Evolutionary conservation across 2,329 filamentous ascomycete species (phyloP).

Genomic region (Aschersonia sp.): DNA sequence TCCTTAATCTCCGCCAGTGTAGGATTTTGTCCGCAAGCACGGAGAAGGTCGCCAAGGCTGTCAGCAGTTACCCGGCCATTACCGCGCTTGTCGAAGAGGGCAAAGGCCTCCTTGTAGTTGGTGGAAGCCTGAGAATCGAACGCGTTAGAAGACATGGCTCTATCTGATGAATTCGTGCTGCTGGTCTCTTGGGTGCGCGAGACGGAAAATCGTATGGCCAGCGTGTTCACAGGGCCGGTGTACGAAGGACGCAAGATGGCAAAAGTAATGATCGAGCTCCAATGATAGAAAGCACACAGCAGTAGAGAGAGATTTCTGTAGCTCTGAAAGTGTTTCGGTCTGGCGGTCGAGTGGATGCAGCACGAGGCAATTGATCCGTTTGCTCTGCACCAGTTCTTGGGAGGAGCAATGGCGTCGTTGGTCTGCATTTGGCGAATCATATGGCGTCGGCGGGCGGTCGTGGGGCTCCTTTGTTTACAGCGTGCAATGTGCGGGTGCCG

Average conservation of each 20-base stretch:
- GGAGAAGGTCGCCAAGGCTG: constrained; percentile 80
- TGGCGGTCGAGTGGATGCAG: no score
- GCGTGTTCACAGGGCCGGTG: no score
- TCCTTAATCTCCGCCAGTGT: constrained; percentile 87
- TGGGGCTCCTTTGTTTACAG: constrained; percentile 5
- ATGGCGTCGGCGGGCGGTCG: constrained; percentile 1
- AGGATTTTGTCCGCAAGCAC: constrained; percentile 95
- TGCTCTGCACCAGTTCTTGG: background rate
- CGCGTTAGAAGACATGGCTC: constrained; percentile 35
- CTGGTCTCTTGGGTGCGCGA: background rate
- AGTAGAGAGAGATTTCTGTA: no score
- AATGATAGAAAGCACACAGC: no score
- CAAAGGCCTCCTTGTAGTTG: constrained; percentile 99
- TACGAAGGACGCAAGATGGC: no score
- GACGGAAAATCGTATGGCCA: background rate
- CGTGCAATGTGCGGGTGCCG: constrained; percentile 2
- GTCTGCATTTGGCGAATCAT: constrained; percentile 1
- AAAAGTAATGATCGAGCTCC: no score
- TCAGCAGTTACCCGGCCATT: constrained; percentile 81
- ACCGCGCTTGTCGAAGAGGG: constrained; percentile 98
- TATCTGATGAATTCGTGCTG: background rate
- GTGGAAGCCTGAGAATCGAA: constrained; percentile 54
- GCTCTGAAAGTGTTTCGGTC: no score
- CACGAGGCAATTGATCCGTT: background rate
- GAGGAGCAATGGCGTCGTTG: background rate